These are phyloP conservation scores for Boletus rubropictus DNA, from an alignment of 768 basidiomycete genomes.

Conservation along the genomic window DNA sequence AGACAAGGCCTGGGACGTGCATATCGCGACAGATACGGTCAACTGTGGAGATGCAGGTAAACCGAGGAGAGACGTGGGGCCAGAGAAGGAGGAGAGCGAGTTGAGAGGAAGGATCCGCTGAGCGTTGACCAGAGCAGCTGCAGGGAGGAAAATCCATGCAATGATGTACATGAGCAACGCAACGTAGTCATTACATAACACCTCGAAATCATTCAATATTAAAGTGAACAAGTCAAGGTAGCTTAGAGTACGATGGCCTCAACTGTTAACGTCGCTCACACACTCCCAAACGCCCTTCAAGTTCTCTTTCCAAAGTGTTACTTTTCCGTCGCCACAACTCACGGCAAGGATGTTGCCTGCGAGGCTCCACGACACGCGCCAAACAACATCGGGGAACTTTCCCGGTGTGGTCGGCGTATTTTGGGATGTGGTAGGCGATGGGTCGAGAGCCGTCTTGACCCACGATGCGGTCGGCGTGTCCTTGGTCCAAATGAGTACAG, in stretches of 20 bases:
- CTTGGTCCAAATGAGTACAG: conserved; percentile 89
- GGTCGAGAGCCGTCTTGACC: conserved; percentile 77
- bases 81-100: conserved; percentile 30
- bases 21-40: conserved; percentile 47
- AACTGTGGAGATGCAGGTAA: conserved; percentile 38
- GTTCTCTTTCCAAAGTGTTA: conserved; percentile 98
- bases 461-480: conserved; percentile 68
- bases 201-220: no score
- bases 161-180: neutral
- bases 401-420: conserved; percentile 47
- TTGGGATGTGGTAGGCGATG: conserved; percentile 45
- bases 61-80: conserved; percentile 32
- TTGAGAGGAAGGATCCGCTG: conserved; percentile 34
- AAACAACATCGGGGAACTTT: conserved; percentile 95
- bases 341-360: conserved; percentile 95
- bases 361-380: conserved; percentile 98
- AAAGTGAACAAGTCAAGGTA: neutral
- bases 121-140: neutral
- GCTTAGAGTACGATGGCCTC: conserved; percentile 13
- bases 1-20: conserved; percentile 29
- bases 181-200: no score
- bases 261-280: conserved; percentile 91
- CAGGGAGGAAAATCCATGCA: neutral
- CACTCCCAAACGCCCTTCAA: conserved; percentile 94
- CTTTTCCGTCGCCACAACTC: conserved; percentile 96